Conservation (phyloP, 768 basidiomycete genomes). For the Rhodotorula paludigena region DNA sequence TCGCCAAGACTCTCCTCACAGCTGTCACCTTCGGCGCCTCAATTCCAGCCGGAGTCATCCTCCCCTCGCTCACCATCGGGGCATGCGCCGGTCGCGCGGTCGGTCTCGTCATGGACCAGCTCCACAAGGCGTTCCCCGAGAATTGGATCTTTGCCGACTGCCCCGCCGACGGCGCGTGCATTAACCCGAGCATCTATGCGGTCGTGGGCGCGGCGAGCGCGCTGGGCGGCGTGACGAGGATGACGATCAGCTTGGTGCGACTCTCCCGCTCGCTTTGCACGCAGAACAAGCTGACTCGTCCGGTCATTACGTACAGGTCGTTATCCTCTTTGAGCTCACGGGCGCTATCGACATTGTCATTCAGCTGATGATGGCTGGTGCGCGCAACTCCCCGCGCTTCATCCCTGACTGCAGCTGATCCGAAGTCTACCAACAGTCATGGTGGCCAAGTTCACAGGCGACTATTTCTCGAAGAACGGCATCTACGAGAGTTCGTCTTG, state of each 20-base stretch:
- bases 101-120: constrained; percentile 72
- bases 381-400: constrained; percentile 64
- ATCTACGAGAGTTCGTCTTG: constrained; percentile 88
- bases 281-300: not conserved
- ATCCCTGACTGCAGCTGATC: not conserved
- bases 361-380: constrained; percentile 42
- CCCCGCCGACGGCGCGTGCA: constrained; percentile 59
- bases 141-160: constrained; percentile 65
- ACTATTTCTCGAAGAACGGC: constrained; percentile 82
- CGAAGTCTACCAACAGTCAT: constrained; percentile 55
- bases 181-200: constrained; percentile 65
- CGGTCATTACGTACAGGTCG: constrained; percentile 55
- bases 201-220: constrained; percentile 77
- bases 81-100: constrained; percentile 86
- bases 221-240: constrained; percentile 86
- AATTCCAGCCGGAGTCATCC: constrained; percentile 89
- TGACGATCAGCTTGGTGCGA: constrained; percentile 63
- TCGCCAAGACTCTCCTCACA: constrained; percentile 75
- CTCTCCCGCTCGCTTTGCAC: too few relatives aligned
- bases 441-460: constrained; percentile 88
- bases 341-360: constrained; percentile 83
- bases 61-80: constrained; percentile 89
- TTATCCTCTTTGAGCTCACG: constrained; percentile 85
- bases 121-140: constrained; percentile 63
- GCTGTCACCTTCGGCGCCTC: constrained; percentile 90